Evolutionary conservation across 192 early-diverging fungal species (phyloP), one percentile per base, ranked within the genome.

Genomic region (Mortierella claussenii): DNA sequence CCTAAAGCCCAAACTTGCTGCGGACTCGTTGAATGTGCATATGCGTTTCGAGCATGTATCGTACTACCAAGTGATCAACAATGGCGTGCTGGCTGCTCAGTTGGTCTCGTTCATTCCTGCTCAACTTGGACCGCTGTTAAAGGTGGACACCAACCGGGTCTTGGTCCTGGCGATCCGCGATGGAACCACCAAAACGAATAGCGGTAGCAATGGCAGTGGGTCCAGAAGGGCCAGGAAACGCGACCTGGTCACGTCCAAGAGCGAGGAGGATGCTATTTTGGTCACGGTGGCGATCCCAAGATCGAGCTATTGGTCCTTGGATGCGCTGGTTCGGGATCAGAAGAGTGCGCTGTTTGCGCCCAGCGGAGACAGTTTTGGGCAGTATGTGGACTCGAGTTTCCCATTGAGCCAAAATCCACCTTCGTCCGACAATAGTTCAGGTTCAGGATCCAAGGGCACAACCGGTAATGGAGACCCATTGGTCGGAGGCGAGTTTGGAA

Each of bases 51-150:
- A 76, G 40, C 73, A 62, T n/a, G 73, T 76, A 20, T 76, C 73
- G 5, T 76, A 76, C 32, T 60, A 54, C 59, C 73, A 76, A 43
- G 73, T 76, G 17, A 76, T 76, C 24, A 26, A 76, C 30, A 76
- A 67, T 37, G 73, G 73, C 5, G 53, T 76, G 4, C 50, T 76
- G 13, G 73, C 73, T 3, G 73, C 73, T 21, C 73, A 76, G 31
- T 21, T 76, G 27, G 73, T 76, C 18, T 61, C 56, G 15, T 76
- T 76, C 31, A 42, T 76, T 44, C 73, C 73, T 10, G 64, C 43
- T 3, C 73, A 76, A 21, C 59, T 76, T 13, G 46, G 48, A 2
- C 10, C 30, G n/a, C 7, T 76, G 20, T 37, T 76, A 3, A n/a
- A 60, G 0, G 57, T 76, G 0, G 64, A 76, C 8, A 1, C 18